A percentile compares a stretch with the other conserved stretches of the same genome.
Evolutionary conservation across 305 asterid species (phyloP).

Genomic region (Plantago lanceolata): DNA sequence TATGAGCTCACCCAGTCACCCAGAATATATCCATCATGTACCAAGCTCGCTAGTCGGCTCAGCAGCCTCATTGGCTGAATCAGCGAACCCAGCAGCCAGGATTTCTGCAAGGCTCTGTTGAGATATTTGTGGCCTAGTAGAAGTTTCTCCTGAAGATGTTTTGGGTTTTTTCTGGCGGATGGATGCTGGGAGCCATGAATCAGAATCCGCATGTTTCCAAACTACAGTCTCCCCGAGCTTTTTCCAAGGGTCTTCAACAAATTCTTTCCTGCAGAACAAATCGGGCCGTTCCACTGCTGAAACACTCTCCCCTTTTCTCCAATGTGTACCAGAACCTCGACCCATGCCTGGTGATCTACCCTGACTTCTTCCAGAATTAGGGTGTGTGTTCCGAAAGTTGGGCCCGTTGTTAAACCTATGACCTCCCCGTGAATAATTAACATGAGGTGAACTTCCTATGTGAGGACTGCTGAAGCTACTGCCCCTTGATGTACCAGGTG

Average conservation of each 20-base stretch:
- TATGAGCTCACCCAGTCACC: background rate
- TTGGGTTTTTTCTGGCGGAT: background rate
- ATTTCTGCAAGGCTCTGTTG: background rate
- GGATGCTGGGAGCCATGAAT: background rate
- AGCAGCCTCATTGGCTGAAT: background rate
- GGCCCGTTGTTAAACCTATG: constrained; percentile 30
- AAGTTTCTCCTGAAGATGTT: background rate
- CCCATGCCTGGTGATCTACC: constrained; percentile 31
- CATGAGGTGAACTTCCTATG: constrained; percentile 30
- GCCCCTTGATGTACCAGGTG: constrained; percentile 35
- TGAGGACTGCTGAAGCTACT: constrained; percentile 29
- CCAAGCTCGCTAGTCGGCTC: too few relatives aligned
- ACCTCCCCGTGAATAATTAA: constrained; percentile 39
- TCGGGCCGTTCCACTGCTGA: constrained; percentile 45
- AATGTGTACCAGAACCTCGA: constrained; percentile 33
- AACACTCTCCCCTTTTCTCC: background rate
- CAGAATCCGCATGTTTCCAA: background rate
- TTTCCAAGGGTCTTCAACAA: background rate
- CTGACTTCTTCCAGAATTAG: constrained; percentile 32
- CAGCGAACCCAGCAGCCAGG: background rate
- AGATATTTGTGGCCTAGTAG: background rate
- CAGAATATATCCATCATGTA: background rate
- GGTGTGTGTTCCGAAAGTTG: constrained; percentile 30
- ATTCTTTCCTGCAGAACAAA: constrained; percentile 40
- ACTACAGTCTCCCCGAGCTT: background rate